Percentiles rank a stretch among this genome's conserved stretches.
These are phyloP conservation scores for Coniosporium tulheliwenetii DNA, from an alignment of 2,329 filamentous ascomycete genomes.

Conservation along the genomic window DNA sequence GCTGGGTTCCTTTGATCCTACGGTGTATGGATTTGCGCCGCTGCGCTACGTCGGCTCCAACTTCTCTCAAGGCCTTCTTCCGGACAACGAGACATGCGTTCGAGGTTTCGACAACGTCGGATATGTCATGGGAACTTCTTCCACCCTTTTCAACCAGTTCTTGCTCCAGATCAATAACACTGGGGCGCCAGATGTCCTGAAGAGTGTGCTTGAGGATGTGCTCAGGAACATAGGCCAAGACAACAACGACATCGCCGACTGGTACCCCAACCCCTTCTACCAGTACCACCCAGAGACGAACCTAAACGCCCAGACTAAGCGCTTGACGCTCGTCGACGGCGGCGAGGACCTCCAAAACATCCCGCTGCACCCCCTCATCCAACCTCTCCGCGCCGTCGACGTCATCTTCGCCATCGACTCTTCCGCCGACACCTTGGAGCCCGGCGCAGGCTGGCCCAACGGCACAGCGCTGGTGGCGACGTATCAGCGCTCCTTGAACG, in stretches of 20 bases:
- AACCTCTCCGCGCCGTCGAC: slow-evolving; percentile 56
- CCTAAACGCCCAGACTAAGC: slow-evolving; percentile 33
- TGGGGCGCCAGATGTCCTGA: slow-evolving; percentile 33
- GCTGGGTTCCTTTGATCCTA: slow-evolving; percentile 62
- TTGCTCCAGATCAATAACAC: slow-evolving; percentile 47
- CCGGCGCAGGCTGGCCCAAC: slow-evolving; percentile 52
- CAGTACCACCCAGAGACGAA: slow-evolving; percentile 45
- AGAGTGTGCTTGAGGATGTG: slow-evolving; percentile 34
- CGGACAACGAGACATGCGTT: slow-evolving; percentile 45
- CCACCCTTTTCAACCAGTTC: slow-evolving; percentile 69
- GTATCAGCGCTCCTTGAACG: slow-evolving; percentile 48
- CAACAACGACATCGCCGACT: slow-evolving; percentile 60
- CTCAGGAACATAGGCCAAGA: slow-evolving; percentile 39
- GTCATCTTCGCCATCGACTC: slow-evolving; percentile 71
- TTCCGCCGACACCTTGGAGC: slow-evolving; percentile 49
- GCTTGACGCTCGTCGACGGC: slow-evolving; percentile 62
- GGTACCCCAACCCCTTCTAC: slow-evolving; percentile 62
- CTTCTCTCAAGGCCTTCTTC: slow-evolving; percentile 47
- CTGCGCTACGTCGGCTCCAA: slow-evolving; percentile 57
- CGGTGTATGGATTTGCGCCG: slow-evolving; percentile 54
- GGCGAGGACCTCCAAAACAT: slow-evolving; percentile 68
- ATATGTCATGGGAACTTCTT: slow-evolving; percentile 75
- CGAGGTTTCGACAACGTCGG: slow-evolving; percentile 70
- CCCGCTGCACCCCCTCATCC: slow-evolving; percentile 61
- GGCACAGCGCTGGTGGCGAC: slow-evolving; percentile 60